phyloP scores from a whole-genome alignment of 371 early-diverging fungal species.

The Lichtheimia corymbifera region DNA sequence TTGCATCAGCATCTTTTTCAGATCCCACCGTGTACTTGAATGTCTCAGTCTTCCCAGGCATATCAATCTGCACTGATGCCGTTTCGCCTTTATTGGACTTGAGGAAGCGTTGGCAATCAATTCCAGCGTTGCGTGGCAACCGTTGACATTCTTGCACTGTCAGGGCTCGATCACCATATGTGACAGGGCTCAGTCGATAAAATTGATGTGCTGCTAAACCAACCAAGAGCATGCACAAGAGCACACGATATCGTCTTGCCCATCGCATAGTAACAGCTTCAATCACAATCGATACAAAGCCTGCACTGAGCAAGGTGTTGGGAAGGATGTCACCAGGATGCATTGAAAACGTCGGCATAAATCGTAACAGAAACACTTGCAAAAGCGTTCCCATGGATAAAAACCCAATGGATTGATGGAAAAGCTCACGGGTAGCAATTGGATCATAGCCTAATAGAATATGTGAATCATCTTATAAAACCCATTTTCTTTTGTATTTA shows the following conservation, averaged over 20 bases:
- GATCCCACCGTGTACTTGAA: conserved; percentile 29
- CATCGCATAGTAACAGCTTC: conserved; percentile 26
- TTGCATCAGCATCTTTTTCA: conserved; percentile 26
- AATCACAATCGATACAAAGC: conserved; percentile 16
- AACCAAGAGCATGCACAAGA: background rate
- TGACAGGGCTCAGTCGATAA: background rate
- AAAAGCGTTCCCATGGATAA: conserved; percentile 21
- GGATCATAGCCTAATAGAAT: background rate
- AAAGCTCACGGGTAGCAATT: conserved; percentile 15
- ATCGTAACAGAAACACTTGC: conserved; percentile 14
- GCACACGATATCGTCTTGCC: conserved; percentile 3
- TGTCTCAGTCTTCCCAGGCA: conserved; percentile 23
- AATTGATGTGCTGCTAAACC: background rate
- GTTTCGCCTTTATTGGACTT: background rate
- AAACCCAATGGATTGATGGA: conserved; percentile 24
- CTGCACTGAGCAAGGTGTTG: conserved; percentile 23
- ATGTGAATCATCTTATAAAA: no score
- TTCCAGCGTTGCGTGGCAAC: background rate
- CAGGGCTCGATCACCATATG: background rate
- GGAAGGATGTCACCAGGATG: conserved; percentile 32
- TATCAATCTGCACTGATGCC: conserved; percentile 15
- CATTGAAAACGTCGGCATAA: conserved; percentile 9
- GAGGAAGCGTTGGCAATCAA: background rate
- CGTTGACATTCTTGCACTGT: no score
- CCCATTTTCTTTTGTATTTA: no score